Conservation (phyloP, 2,329 filamentous ascomycete genomes). For the Ceratocystis eucalypticola region DNA sequence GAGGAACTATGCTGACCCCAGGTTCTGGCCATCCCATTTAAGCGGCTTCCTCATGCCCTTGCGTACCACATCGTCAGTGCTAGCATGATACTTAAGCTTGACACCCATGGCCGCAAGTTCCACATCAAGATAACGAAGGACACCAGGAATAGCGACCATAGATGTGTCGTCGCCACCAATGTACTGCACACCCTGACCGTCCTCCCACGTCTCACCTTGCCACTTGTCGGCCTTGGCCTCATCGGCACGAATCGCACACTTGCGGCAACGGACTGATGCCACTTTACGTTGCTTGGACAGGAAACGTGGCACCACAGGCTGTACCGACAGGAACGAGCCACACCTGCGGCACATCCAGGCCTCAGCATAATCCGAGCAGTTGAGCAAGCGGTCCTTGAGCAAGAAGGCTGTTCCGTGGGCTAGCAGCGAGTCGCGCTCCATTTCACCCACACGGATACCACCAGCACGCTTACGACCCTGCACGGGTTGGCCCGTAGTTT, state of each 20-base stretch:
- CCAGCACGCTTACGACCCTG: slow-evolving; percentile 93
- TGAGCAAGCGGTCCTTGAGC: slow-evolving; percentile 87
- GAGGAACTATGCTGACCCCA: slow-evolving; percentile 6
- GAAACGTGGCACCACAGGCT: slow-evolving; percentile 59
- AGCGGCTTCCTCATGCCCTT: slow-evolving; percentile 37
- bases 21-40: slow-evolving; percentile 21
- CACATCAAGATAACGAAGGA: slow-evolving; percentile 84
- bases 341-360: slow-evolving; percentile 83
- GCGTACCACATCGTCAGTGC: slow-evolving; percentile 50
- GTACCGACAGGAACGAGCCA: slow-evolving; percentile 79
- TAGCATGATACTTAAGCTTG: slow-evolving; percentile 67
- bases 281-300: slow-evolving; percentile 51
- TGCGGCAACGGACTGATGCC: slow-evolving; percentile 62
- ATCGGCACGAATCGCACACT: slow-evolving; percentile 54
- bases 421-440: slow-evolving; percentile 91
- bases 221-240: slow-evolving; percentile 43
- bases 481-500: slow-evolving; percentile 87
- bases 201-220: slow-evolving; percentile 77
- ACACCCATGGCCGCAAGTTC: slow-evolving; percentile 95
- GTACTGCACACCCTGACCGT: slow-evolving; percentile 72
- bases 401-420: slow-evolving; percentile 93
- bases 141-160: slow-evolving; percentile 81
- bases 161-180: slow-evolving; percentile 84
- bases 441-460: slow-evolving; percentile 97
- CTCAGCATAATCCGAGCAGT: slow-evolving; percentile 86